These are phyloP conservation scores for Irpex lacteus DNA, from an alignment of 1,284 basidiomycete species.

Conservation along the genomic window DNA sequence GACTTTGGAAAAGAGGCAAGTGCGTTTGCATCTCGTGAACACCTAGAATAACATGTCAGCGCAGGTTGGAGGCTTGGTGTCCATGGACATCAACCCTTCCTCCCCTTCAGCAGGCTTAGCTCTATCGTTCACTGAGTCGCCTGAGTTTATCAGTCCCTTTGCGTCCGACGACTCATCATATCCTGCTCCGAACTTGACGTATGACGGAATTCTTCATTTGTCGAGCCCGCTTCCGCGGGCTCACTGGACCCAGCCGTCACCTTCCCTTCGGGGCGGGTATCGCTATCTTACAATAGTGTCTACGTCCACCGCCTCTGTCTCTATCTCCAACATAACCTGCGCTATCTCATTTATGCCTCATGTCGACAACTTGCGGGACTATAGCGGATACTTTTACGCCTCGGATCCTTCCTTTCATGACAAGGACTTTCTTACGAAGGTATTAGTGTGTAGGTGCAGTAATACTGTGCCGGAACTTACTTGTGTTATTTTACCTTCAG, in stretches of 20 bases:
- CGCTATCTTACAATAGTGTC: constrained; percentile 52
- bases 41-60: not conserved
- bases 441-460: constrained; percentile 12
- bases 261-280: constrained; percentile 49
- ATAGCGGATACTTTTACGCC: constrained; percentile 56
- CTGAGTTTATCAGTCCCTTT: constrained; percentile 42
- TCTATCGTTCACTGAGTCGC: constrained; percentile 48
- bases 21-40: not conserved
- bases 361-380: constrained; percentile 46
- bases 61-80: constrained; percentile 46
- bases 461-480: not conserved
- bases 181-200: constrained; percentile 32
- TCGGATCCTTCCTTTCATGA: constrained; percentile 45
- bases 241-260: constrained; percentile 48
- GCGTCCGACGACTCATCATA: constrained; percentile 43
- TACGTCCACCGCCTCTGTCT: constrained; percentile 32
- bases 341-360: constrained; percentile 57
- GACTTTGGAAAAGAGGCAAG: constrained; percentile 47
- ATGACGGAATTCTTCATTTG: constrained; percentile 45
- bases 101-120: constrained; percentile 34
- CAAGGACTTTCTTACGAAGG: constrained; percentile 50
- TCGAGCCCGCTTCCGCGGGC: constrained; percentile 35
- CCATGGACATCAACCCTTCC: constrained; percentile 34
- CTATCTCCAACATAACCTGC: constrained; percentile 51
- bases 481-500: constrained; percentile 18